Base-by-base conservation (phyloP, 139 green algal genomes). In the Coelastrella sp. region DNA sequence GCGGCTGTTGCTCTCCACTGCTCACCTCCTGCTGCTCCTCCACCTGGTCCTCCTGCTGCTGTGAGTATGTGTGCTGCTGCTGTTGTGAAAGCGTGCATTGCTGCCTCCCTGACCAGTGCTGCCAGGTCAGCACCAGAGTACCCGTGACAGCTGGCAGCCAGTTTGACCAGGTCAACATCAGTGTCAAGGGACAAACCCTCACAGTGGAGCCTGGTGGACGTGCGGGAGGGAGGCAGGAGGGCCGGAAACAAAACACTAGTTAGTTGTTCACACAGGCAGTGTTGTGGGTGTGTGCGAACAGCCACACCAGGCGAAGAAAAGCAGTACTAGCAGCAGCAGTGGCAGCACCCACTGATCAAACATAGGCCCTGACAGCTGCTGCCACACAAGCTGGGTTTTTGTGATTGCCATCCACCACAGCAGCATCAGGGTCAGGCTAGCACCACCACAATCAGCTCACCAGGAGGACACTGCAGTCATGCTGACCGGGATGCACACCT, bases 91-190 rank as follows among this genome's bases (percentile, higher is more conserved):
- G 95, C 93, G 56, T 87, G 81, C 95, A 99, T 96, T 15, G 96
- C 95, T 0, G 97, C 96, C 91, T 98, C 95, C 25, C 95, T 90
- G 66, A 93, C 96, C 24, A 98, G 84, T 0, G 95, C 95, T 14
- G 93, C 93, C 90, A 99, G 92, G 90, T 99, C 97, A 17, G 97
- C 97, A 8, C 96, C 97, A 6, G 95, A 97, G 92, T 97, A 99
- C 81, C 97, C 97, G 82, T 97, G 93, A 65, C 93, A 96, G 27
- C 61, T 49, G 7, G 68, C 80, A 14, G 97, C 95, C 15, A 99
- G 57, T 4, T 25, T 65, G 5, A 87, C 78, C 85, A 99, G 72
- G 80, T 98, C 94, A 10, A 98, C 92, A 58, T 95, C 92, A 19
- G 75, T 20, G 3, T 58, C 90, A n/a, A 98, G 76, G 0, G 91